Conservation (phyloP, 2,329 filamentous ascomycete species). For the Stagonosporopsis cucurbitacearum region DNA sequence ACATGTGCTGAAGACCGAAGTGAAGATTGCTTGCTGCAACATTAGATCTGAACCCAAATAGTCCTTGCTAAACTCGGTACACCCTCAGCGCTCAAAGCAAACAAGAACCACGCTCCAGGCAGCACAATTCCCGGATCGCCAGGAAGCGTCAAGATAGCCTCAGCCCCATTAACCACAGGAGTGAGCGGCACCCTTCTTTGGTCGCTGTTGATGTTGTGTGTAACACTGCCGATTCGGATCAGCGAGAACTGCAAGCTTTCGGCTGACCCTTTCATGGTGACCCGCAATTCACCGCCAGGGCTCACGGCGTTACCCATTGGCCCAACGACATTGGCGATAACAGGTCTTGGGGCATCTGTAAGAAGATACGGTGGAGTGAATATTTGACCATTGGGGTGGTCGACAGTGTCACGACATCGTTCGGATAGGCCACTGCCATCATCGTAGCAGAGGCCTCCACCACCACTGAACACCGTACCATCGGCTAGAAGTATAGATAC, state of each 20-base stretch:
- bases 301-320: background rate
- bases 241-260: background rate
- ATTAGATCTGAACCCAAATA: background rate
- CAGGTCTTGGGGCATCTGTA: background rate
- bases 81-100: constrained; percentile 23
- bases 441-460: constrained; percentile 26
- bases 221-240: constrained; percentile 30
- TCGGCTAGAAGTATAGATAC: background rate
- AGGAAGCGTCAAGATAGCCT: constrained; percentile 12
- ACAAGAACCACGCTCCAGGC: constrained; percentile 13
- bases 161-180: constrained; percentile 2
- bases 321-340: background rate
- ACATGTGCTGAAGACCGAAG: background rate
- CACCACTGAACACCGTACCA: constrained; percentile 6
- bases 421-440: background rate
- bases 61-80: constrained; percentile 28
- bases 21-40: background rate
- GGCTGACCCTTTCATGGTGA: background rate
- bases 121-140: constrained; percentile 11
- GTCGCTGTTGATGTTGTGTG: constrained; percentile 31
- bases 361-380: background rate
- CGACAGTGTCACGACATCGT: background rate
- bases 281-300: background rate
- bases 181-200: constrained; percentile 28
- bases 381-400: background rate